Evolutionary conservation across 2,329 filamentous ascomycete species (phyloP).

Genomic region (Atkinsonella texensis): DNA sequence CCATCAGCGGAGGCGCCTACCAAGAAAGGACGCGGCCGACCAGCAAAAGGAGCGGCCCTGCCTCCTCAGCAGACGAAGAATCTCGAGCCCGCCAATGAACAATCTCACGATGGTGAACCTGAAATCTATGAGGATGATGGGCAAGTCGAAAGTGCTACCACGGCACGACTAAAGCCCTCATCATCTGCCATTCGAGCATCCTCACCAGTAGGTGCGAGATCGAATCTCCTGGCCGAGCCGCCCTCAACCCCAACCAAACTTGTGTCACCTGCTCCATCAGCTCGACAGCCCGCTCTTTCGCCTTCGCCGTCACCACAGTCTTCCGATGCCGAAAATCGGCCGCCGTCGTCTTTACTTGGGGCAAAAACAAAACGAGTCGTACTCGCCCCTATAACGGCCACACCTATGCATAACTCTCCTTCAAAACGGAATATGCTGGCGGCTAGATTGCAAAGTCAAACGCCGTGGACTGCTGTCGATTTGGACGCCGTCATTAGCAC

Average conservation of each 20-base stretch:
- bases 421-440: slow-evolving; percentile 47
- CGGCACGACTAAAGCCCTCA: not conserved
- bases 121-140: slow-evolving; percentile 1
- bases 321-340: slow-evolving; percentile 70
- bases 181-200: not conserved
- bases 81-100: not conserved
- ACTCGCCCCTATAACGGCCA: slow-evolving; percentile 33
- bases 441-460: slow-evolving; percentile 41
- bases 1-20: slow-evolving; percentile 17
- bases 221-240: slow-evolving; percentile 12
- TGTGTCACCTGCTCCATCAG: slow-evolving; percentile 33
- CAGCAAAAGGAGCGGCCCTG: slow-evolving; percentile 12
- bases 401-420: slow-evolving; percentile 42
- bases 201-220: not conserved
- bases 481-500: slow-evolving; percentile 58
- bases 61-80: not conserved
- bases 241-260: slow-evolving; percentile 32
- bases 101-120: slow-evolving; percentile 8
- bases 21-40: slow-evolving; percentile 19
- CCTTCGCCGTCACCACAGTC: slow-evolving; percentile 61
- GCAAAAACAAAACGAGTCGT: slow-evolving; percentile 35
- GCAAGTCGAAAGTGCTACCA: not conserved
- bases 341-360: slow-evolving; percentile 53
- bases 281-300: slow-evolving; percentile 42
- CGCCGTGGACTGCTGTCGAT: slow-evolving; percentile 62